Conservation (phyloP, 192 early-diverging fungal genomes). For the Dimargaris verticillata region DNA sequence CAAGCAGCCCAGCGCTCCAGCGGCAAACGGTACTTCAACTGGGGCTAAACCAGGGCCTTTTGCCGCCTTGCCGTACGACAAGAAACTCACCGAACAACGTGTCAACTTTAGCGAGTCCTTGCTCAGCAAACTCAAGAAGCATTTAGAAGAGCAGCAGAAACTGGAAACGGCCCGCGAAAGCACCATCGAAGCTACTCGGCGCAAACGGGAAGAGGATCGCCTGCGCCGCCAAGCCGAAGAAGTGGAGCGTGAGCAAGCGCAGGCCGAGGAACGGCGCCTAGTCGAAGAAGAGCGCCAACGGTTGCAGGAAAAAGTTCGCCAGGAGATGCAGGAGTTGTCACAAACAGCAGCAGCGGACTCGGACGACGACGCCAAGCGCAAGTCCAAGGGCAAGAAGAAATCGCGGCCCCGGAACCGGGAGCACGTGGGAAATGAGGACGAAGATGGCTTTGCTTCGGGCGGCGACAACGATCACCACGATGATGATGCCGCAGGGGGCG, state of each 20-base stretch:
- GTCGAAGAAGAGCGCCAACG: slow-evolving; percentile 26
- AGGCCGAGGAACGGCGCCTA: slow-evolving; percentile 28
- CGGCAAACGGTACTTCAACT: slow-evolving; percentile 20
- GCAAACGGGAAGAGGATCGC: slow-evolving; percentile 35
- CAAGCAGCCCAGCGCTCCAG: slow-evolving; percentile 1
- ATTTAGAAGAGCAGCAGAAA: slow-evolving; percentile 36
- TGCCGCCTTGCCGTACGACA: slow-evolving; percentile 30
- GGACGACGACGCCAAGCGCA: slow-evolving; percentile 16
- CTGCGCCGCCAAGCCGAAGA: slow-evolving; percentile 20
- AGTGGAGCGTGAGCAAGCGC: slow-evolving; percentile 17
- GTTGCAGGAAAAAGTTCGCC: slow-evolving; percentile 21
- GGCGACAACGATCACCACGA: background rate
- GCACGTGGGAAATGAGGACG: background rate
- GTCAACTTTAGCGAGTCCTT: slow-evolving; percentile 42
- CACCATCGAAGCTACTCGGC: slow-evolving; percentile 30
- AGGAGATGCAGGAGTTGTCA: slow-evolving; percentile 28
- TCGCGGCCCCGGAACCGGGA: background rate
- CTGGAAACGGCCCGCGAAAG: slow-evolving; percentile 37
- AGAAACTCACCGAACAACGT: slow-evolving; percentile 43
- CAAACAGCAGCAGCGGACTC: slow-evolving; percentile 13
- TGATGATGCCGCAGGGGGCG: background rate
- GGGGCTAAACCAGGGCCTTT: slow-evolving; percentile 23
- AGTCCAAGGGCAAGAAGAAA: background rate
- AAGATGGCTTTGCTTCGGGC: background rate
- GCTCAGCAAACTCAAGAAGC: slow-evolving; percentile 31